Percentiles rank a stretch among this genome's conserved stretches.
Conservation (phyloP, 2,329 filamentous ascomycete genomes). For the Fusarium sarcochroum region DNA sequence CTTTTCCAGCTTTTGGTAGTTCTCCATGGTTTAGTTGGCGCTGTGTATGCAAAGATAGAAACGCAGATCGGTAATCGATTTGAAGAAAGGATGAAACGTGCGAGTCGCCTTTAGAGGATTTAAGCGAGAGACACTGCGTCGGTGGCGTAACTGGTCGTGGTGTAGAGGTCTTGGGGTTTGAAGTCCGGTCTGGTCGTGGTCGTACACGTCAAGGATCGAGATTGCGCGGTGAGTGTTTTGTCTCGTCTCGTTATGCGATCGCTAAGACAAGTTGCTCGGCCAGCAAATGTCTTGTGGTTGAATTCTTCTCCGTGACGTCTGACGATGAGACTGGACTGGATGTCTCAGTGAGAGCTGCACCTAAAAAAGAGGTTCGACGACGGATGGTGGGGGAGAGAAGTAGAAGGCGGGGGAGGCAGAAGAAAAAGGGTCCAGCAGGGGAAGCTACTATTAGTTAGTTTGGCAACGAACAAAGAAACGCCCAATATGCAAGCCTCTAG, state of each 20-base stretch:
- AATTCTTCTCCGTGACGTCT: not conserved
- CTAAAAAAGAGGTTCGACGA: constrained; percentile 19
- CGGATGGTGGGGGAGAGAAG: constrained; percentile 26
- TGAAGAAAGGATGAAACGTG: constrained; percentile 27
- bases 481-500: not conserved
- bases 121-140: constrained; percentile 40
- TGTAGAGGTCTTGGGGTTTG: constrained; percentile 3
- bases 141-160: constrained; percentile 23
- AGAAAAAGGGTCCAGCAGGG: constrained; percentile 24
- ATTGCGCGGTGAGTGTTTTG: constrained; percentile 15
- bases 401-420: constrained; percentile 22
- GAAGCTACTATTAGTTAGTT: not conserved
- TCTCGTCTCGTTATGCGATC: constrained; percentile 22
- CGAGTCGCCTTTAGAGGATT: constrained; percentile 14
- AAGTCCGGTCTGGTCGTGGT: constrained; percentile 11
- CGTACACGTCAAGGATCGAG: constrained; percentile 21
- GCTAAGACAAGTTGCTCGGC: constrained; percentile 16
- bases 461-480: constrained; percentile 18
- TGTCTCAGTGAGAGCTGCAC: not conserved
- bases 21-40: constrained; percentile 79
- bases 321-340: not conserved
- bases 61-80: constrained; percentile 15
- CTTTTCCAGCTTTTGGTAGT: constrained; percentile 97
- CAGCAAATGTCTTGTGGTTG: constrained; percentile 12
- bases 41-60: constrained; percentile 21